These are phyloP conservation scores for Usnea hakonensis DNA, from an alignment of 495 filamentous ascomycete species.

Conservation along the genomic window DNA sequence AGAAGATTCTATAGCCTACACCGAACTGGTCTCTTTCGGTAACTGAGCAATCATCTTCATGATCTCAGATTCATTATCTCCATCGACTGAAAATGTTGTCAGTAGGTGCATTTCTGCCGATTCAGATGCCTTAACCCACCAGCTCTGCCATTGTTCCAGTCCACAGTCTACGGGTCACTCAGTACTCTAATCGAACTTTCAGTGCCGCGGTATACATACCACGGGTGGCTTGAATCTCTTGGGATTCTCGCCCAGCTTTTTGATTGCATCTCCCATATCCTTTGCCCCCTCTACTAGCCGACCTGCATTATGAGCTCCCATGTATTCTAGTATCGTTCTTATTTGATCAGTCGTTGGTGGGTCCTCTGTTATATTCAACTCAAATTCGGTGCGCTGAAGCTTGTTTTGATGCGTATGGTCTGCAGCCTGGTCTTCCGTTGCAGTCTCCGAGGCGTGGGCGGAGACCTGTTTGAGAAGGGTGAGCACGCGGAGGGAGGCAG, in stretches of 20 bases:
- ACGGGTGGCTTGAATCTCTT: constrained; percentile 66
- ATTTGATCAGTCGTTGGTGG: constrained; percentile 79
- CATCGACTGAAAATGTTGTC: constrained; percentile 38
- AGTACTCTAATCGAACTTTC: neutral
- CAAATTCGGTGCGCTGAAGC: constrained; percentile 58
- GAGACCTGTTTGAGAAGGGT: constrained; percentile 69
- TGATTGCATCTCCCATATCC: constrained; percentile 66
- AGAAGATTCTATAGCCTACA: constrained; percentile 9
- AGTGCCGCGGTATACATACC: constrained; percentile 38
- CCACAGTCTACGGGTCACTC: constrained; percentile 54
- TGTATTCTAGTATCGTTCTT: constrained; percentile 78
- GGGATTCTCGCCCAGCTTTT: constrained; percentile 52
- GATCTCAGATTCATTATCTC: constrained; percentile 76
- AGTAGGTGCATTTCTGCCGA: neutral
- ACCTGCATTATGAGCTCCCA: constrained; percentile 34
- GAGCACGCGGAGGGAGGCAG: constrained; percentile 57
- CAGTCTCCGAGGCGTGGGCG: constrained; percentile 47
- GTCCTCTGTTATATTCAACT: constrained; percentile 76
- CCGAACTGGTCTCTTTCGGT: constrained; percentile 37
- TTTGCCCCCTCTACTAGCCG: constrained; percentile 64
- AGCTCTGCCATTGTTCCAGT: constrained; percentile 87
- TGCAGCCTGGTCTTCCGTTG: constrained; percentile 60
- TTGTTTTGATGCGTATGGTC: constrained; percentile 49
- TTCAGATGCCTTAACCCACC: constrained; percentile 27
- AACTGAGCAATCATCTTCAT: constrained; percentile 62